Conservation (phyloP, 306 rosid species). For the Quercus berberidifolia region DNA sequence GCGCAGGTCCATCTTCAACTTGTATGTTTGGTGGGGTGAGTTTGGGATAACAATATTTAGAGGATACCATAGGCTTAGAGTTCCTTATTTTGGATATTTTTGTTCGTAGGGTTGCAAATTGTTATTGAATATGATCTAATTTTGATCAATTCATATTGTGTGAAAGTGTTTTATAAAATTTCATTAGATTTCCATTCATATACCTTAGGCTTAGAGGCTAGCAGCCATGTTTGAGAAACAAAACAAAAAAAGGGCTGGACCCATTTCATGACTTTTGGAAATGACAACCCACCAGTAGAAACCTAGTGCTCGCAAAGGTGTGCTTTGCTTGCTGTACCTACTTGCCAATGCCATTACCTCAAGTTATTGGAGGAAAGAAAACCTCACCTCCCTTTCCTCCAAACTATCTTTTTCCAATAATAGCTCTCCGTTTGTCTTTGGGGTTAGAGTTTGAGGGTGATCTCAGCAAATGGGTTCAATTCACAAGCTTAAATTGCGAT, state of each 20-base stretch:
- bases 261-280: constrained; percentile 10
- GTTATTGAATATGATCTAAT: no score
- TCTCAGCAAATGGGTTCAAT: constrained; percentile 40
- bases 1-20: no score
- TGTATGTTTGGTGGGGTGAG: no score
- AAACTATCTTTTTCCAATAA: constrained; percentile 8
- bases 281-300: constrained; percentile 22
- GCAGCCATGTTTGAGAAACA: constrained; percentile 24
- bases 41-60: no score
- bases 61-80: no score
- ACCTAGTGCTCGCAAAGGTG: constrained; percentile 30
- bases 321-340: constrained; percentile 3
- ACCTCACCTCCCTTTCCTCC: constrained; percentile 4
- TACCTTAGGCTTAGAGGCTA: no score
- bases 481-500: constrained; percentile 29
- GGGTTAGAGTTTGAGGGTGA: constrained; percentile 19
- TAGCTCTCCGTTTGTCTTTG: not conserved
- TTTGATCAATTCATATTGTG: no score
- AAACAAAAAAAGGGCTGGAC: constrained; percentile 6
- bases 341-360: constrained; percentile 20
- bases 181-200: no score
- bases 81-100: no score
- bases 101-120: no score
- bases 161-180: no score
- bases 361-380: constrained; percentile 15